Evolutionary conservation across 1,139 yeast species (phyloP), one percentile per base, ranked within the genome.

Genomic region (Geotrichum australiense): DNA sequence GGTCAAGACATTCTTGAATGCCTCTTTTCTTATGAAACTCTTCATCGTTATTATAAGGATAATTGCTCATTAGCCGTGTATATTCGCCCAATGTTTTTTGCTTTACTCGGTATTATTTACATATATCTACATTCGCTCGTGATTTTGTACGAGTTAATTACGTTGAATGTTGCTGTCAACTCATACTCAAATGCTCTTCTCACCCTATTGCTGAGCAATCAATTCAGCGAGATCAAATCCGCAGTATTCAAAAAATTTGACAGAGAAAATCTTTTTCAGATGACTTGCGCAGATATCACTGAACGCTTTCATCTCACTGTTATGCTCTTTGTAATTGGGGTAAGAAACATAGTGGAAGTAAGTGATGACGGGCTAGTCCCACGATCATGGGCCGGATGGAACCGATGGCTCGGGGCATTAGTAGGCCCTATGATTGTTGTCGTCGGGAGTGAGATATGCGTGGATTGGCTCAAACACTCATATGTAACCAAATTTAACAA

Each of bases 391-490:
- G 52, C 61, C 0, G 62, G 63, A n/a, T 59, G 64, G 63, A 56
- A 60, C 30, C 41, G 62, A 25, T 53, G 61, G 58, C 56, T 81
- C 14, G 93, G 91, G 2, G 78, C 85, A 1, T 61, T 85, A 4
- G 69, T 82, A 52, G 94, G 95, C 0, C 97, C 98, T 0, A 77
- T 86, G 27, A 63, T 81, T 3, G 78, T 83, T 19, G 96, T 91
- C 0, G 73, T 87, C 39, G 95, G 94, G 0, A 79, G 93, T 45
- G 96, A 87, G 56, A 66, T 91, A 7, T 56, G 83, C 18, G 97
- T 91, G 1, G 98, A 91, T 62, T 89, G 97, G 96, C 65, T 89
- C 42, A 91, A 91, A 59, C 97, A 91, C 59, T 79, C 94, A 20
- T 89, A 84, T 57, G 79, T 89, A 46, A 73, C 81, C 28, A 84